These are phyloP conservation scores for Paraphoma chrysanthemicola DNA, from an alignment of 2,329 filamentous ascomycete genomes.

Conservation along the genomic window DNA sequence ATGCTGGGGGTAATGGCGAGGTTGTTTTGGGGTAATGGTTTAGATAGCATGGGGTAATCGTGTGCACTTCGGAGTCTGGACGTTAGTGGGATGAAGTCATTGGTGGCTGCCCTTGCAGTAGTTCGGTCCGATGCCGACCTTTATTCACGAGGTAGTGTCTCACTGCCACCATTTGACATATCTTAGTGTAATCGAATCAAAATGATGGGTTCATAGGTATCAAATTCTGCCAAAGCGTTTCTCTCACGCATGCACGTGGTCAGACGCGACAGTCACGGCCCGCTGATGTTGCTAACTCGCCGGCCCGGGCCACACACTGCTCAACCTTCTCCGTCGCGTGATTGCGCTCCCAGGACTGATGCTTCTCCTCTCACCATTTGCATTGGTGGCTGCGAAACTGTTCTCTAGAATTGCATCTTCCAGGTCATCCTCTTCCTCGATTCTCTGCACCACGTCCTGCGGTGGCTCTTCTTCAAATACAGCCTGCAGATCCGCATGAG, in stretches of 20 bases:
- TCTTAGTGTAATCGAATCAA: not conserved
- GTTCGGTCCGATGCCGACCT: too few species aligned
- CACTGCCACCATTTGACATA: not conserved
- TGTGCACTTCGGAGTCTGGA: not conserved
- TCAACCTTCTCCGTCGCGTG: slow-evolving; percentile 41
- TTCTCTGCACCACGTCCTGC: slow-evolving; percentile 56
- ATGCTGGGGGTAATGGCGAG: not conserved
- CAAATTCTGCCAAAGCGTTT: not conserved
- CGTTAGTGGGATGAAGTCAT: not conserved
- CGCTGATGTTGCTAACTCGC: not conserved
- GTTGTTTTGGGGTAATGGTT: not conserved
- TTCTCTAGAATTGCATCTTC: slow-evolving; percentile 53
- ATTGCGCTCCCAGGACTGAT: slow-evolving; percentile 41
- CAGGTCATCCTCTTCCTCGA: slow-evolving; percentile 59
- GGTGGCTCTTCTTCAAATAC: slow-evolving; percentile 77
- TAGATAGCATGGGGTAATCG: not conserved
- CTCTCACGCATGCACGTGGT: not conserved
- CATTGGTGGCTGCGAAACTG: slow-evolving; percentile 38
- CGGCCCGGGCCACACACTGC: slow-evolving; percentile 44
- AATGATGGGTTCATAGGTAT: not conserved
- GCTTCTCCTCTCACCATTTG: slow-evolving; percentile 26
- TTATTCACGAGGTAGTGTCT: not conserved
- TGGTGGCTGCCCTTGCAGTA: not conserved
- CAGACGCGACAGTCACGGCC: not conserved
- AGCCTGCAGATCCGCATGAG: slow-evolving; percentile 73